Evolutionary conservation across 2,329 filamentous ascomycete genomes (phyloP), one percentile per base, ranked within the genome.

Genomic region (Cercospora canescens): DNA sequence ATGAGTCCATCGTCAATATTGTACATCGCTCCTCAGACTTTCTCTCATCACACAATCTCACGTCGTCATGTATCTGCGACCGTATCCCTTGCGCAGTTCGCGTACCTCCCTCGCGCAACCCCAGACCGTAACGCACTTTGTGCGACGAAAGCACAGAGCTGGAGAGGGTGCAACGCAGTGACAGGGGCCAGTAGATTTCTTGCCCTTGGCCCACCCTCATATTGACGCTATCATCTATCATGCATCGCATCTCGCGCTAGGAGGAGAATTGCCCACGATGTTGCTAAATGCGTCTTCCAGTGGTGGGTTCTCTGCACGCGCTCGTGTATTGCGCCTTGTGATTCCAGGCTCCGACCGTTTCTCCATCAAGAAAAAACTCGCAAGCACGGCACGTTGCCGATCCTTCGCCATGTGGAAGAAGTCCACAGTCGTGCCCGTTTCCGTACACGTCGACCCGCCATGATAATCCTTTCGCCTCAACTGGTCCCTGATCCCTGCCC

Each of bases 221-320:
- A 24, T 34, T 37, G 59, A 62, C 64, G 48, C 59, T 55, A 63
- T 63, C 59, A 58, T 62, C 28, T 62, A 60, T 54, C 60, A 59
- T 63, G 64, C 60, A 58, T 66, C 60, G 55, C 65, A 56, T 64
- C 61, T 63, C 59, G 48, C 61, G 57, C 65, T 67, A 64, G 56
- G 39, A 50, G 28, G 16, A 18, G 24, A 59, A 6, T 62, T 28
- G 60, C 39, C 41, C 64, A 56, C 60, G 54, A 66, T 66, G 64
- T 16, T 66, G 50, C 64, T 67, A 67, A 63, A 61, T 60, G 54
- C 26, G 35, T 57, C 50, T 41, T 21, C 37, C 28, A 60, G 50
- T 57, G 45, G 21, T 60, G 35, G 41, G 18, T 32, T 50, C 32
- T 50, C 56, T 67, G 61, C 61, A 61, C 61, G 61, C 60, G 60